These are phyloP conservation scores for Globisporangium rhizosaccharum DNA, from an alignment of 352 stramenopile genomes.

Conservation along the genomic window DNA sequence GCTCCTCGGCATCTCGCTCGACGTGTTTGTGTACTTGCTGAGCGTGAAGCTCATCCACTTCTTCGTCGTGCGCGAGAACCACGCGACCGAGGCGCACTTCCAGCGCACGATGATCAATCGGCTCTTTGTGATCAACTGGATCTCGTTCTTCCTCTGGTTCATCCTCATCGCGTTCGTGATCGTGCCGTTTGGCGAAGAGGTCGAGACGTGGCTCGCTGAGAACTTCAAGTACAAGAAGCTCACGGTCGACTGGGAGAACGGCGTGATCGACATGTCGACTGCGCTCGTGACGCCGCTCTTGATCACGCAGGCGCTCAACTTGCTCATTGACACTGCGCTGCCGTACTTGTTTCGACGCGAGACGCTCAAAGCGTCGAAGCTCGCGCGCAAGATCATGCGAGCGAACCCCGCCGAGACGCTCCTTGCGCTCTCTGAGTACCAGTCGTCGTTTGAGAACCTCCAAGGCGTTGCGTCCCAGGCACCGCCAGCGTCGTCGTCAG, in stretches of 20 bases:
- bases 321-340: slow-evolving; percentile 77
- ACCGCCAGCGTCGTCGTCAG: slow-evolving; percentile 17
- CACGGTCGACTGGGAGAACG: slow-evolving; percentile 77
- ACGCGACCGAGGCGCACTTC: slow-evolving; percentile 74
- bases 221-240: slow-evolving; percentile 82
- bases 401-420: slow-evolving; percentile 79
- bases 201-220: slow-evolving; percentile 73
- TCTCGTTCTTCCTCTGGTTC: slow-evolving; percentile 89
- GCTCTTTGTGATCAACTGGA: slow-evolving; percentile 87
- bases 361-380: slow-evolving; percentile 63
- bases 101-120: slow-evolving; percentile 83
- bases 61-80: slow-evolving; percentile 81
- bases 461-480: slow-evolving; percentile 22
- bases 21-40: slow-evolving; percentile 80
- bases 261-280: slow-evolving; percentile 85
- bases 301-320: slow-evolving; percentile 81
- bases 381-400: slow-evolving; percentile 76
- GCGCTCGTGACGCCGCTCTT: slow-evolving; percentile 80
- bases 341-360: slow-evolving; percentile 61
- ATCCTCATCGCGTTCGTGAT: slow-evolving; percentile 87
- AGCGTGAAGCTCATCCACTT: slow-evolving; percentile 81
- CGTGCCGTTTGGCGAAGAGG: slow-evolving; percentile 72
- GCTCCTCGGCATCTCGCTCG: slow-evolving; percentile 75
- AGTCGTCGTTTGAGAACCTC: slow-evolving; percentile 75
- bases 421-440: slow-evolving; percentile 74